A percentile compares a stretch with the other conserved stretches of the same genome.
phyloP scores from a whole-genome alignment of 306 rosid species.

The Trifolium subterraneum region DNA sequence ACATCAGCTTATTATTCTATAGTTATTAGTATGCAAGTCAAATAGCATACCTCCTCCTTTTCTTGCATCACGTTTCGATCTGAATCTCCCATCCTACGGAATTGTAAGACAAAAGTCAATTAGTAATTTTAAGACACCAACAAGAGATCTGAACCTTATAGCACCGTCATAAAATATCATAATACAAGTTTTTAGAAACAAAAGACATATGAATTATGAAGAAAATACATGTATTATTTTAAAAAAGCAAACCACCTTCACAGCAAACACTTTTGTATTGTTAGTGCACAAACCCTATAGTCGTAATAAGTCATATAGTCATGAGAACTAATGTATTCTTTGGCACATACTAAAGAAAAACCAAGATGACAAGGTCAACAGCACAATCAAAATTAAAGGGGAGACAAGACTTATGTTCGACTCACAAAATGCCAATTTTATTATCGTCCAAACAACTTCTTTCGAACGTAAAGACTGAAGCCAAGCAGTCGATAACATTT shows the following conservation, averaged over 20 bases:
- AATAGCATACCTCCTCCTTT: constrained; percentile 89
- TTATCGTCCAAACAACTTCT: background rate
- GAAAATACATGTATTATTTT: constrained; percentile 31
- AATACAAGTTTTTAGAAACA: constrained; percentile 4
- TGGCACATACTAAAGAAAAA: background rate
- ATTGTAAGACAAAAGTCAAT: constrained; percentile 43
- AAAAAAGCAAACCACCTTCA: constrained; percentile 8
- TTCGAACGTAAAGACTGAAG: background rate
- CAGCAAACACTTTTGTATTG: background rate
- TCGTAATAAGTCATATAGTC: background rate
- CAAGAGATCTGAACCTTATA: constrained; percentile 29
- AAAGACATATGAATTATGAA: background rate
- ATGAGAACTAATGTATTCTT: constrained; percentile 18
- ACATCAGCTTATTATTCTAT: constrained; percentile 3
- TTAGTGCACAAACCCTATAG: background rate
- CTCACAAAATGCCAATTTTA: constrained; percentile 22
- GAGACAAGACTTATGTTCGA: background rate
- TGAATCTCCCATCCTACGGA: constrained; percentile 95
- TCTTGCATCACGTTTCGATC: constrained; percentile 96
- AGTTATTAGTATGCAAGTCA: constrained; percentile 19
- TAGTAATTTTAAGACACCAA: constrained; percentile 39
- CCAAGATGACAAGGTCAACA: background rate
- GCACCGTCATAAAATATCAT: constrained; percentile 33
- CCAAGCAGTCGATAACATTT: background rate
- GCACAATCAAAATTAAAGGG: constrained; percentile 3